Evolutionary conservation across 768 basidiomycete genomes (phyloP).

Genomic region (Antrodiella citrinella): DNA sequence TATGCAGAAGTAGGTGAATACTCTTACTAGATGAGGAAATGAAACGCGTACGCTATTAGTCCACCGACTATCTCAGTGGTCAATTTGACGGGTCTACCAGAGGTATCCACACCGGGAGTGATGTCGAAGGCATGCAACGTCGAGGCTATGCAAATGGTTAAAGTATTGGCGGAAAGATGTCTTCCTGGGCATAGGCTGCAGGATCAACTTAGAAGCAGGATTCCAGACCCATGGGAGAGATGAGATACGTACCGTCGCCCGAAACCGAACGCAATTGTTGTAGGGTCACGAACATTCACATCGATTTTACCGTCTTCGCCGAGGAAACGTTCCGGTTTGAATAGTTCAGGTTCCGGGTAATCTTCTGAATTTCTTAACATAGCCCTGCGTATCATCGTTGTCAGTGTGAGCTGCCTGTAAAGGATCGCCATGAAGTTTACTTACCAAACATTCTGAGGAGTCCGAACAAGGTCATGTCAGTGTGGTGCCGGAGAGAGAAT

Average conservation of each 20-base stretch:
- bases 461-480: not conserved
- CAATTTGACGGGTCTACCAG: not conserved
- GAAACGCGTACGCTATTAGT: not conserved
- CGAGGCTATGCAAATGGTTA: not conserved
- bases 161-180: not conserved
- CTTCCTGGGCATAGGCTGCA: slow-evolving; percentile 11
- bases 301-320: slow-evolving; percentile 9
- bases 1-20: not conserved
- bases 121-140: not conserved
- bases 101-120: not conserved
- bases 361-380: slow-evolving; percentile 14
- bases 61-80: not conserved
- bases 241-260: slow-evolving; percentile 17
- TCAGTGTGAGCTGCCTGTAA: slow-evolving; percentile 33
- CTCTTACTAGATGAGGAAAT: too few species aligned
- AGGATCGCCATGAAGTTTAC: not conserved
- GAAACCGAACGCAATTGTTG: slow-evolving; percentile 17
- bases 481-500: not conserved
- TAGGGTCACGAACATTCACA: slow-evolving; percentile 7
- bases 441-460: slow-evolving; percentile 12
- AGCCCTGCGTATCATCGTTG: slow-evolving; percentile 9
- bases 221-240: not conserved
- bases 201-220: too few species aligned
- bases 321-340: slow-evolving; percentile 20
- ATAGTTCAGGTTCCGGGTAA: slow-evolving; percentile 14